Evolutionary conservation across 192 early-diverging fungal genomes (phyloP), one percentile per base, ranked within the genome.

Genomic region (Cetraspora pellucida): DNA sequence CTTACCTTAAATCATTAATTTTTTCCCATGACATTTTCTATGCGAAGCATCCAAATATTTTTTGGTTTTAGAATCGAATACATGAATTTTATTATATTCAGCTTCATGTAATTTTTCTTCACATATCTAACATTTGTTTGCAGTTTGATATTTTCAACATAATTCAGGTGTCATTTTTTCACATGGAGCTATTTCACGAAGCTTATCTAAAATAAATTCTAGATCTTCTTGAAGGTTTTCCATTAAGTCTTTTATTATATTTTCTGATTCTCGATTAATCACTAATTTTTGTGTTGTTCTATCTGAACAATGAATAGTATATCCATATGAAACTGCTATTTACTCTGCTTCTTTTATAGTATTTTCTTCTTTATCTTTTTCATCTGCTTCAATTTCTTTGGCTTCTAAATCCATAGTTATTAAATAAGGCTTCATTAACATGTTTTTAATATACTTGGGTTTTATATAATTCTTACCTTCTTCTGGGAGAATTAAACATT

Each of bases 221-320:
- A 68, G 23, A 68, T 68, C 44, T 68, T 68, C 44, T 68, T 68
- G 66, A 68, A 68, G 66, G 66, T 68, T 46, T 45, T 68, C 44
- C 4, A 68, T 3, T 68, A 68, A 68, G 45, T 68, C 66, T 68
- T 68, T 68, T 68, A 68, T 68, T 68, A 68, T 46, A 68, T 68
- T 68, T 68, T 68, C 4, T 10, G 66, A 68, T 68, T 68, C 44
- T 45, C 44, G 66, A 68, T 68, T 68, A 68, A 68, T 68, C 1
- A 68, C 66, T 68, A 4, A 37, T 10, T 68, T 68, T 68, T 68
- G 66, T 9, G 37, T 68, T 44, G 30, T 68, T 23, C 66, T 28
- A 68, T 68, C 66, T 68, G 66, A 68, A 68, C 66, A 68, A 23
- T 68, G 66, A n/a, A 68, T 45, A n/a, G 66, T 68, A 68, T 68